These are phyloP conservation scores for Ramaria sp. DNA, from an alignment of 768 basidiomycete genomes.

Conservation along the genomic window DNA sequence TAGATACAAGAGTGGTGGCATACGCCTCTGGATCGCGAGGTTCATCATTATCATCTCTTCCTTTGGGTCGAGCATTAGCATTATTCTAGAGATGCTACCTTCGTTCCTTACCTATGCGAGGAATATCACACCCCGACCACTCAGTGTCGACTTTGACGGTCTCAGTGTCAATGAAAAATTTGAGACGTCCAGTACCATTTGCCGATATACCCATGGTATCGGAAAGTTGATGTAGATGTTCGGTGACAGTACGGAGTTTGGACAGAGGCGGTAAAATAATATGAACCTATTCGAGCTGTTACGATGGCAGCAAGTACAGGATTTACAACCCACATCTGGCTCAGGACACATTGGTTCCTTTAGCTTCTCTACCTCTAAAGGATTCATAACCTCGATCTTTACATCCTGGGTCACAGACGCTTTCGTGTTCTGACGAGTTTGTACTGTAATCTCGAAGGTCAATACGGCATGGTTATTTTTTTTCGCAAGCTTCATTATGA, in stretches of 20 bases:
- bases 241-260: conserved; percentile 70
- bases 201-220: conserved; percentile 60
- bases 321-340: conserved; percentile 53
- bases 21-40: conserved; percentile 42
- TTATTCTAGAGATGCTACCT: conserved; percentile 1
- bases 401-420: conserved; percentile 73
- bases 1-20: conserved; percentile 58
- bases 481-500: conserved; percentile 80
- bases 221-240: conserved; percentile 61
- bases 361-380: conserved; percentile 58
- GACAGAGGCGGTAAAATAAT: conserved; percentile 66
- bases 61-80: background rate
- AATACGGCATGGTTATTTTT: conserved; percentile 72
- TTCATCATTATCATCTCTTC: conserved; percentile 23
- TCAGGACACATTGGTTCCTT: conserved; percentile 79
- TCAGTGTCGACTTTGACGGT: conserved; percentile 68
- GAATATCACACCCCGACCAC: conserved; percentile 67
- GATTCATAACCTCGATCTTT: conserved; percentile 69
- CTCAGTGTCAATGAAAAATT: conserved; percentile 53
- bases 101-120: conserved; percentile 34
- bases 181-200: conserved; percentile 48
- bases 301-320: background rate
- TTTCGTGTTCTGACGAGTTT: conserved; percentile 50
- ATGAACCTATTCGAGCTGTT: conserved; percentile 41
- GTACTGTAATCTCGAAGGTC: conserved; percentile 61